A percentile compares a stretch with the other conserved stretches of the same genome.
phyloP scores from a whole-genome alignment of 352 stramenopile genomes.

The Vaucheria bursata region DNA sequence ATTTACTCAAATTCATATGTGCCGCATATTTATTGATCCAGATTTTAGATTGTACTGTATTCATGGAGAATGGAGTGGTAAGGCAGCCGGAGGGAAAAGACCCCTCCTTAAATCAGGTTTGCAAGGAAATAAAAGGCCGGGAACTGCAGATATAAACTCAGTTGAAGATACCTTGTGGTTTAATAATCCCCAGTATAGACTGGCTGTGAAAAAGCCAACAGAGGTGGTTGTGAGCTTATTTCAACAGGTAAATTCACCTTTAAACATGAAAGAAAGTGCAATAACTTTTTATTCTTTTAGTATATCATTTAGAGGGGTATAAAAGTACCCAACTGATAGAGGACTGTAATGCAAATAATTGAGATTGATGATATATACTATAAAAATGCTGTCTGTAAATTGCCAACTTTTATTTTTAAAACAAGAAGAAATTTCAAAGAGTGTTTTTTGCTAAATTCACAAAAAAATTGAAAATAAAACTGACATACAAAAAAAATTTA shows the following conservation, averaged over 20 bases:
- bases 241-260: conserved; percentile 52
- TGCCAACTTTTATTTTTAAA: no score
- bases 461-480: no score
- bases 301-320: no score
- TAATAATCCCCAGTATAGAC: conserved; percentile 75
- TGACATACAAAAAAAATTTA: no score
- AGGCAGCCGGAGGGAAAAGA: neutral
- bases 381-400: no score
- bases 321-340: no score
- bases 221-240: conserved; percentile 54
- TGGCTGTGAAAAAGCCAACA: conserved; percentile 47
- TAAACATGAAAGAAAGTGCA: no score
- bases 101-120: neutral
- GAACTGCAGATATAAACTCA: conserved; percentile 28
- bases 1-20: conserved; percentile 80
- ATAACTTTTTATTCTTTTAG: no score
- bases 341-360: no score
- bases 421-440: no score
- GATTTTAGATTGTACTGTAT: conserved; percentile 63
- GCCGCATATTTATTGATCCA: conserved; percentile 75
- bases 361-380: no score
- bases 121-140: conserved; percentile 11
- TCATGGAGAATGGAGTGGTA: conserved; percentile 49
- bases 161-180: conserved; percentile 76
- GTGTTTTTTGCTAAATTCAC: no score